phyloP scores from a whole-genome alignment of 2,329 filamentous ascomycete genomes.

The Talaromyces sp. region DNA sequence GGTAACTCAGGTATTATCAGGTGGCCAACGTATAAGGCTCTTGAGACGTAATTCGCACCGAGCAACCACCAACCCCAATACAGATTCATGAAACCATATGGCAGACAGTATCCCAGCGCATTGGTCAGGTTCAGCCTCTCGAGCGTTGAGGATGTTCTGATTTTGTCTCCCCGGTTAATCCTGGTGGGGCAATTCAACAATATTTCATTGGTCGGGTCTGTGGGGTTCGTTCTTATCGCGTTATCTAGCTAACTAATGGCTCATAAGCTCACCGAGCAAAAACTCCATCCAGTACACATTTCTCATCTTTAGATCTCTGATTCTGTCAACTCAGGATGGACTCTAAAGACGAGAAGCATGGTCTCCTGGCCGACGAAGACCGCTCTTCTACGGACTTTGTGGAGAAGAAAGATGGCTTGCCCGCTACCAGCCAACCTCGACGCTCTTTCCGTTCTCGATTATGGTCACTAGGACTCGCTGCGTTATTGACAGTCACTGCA shows the following conservation, averaged over 20 bases:
- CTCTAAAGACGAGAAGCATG: constrained; percentile 9
- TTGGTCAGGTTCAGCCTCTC: not conserved
- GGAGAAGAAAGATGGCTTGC: not conserved
- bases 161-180: not conserved
- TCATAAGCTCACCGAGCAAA: no score
- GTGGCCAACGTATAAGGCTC: not conserved
- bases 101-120: not conserved
- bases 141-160: not conserved
- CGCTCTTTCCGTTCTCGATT: constrained; percentile 1
- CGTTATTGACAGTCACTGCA: constrained; percentile 4
- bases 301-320: not conserved
- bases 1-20: not conserved
- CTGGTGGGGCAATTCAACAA: not conserved
- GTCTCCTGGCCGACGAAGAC: constrained; percentile 1
- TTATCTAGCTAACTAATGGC: not conserved
- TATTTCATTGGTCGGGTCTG: not conserved
- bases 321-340: not conserved
- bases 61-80: not conserved
- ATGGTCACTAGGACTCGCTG: constrained; percentile 6
- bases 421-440: not conserved
- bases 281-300: not conserved
- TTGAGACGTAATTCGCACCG: no score
- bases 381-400: not conserved
- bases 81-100: not conserved
- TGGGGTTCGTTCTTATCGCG: not conserved